These are phyloP conservation scores for Ceratobasidium papillatum DNA, from an alignment of 1,284 basidiomycete species.

Conservation along the genomic window DNA sequence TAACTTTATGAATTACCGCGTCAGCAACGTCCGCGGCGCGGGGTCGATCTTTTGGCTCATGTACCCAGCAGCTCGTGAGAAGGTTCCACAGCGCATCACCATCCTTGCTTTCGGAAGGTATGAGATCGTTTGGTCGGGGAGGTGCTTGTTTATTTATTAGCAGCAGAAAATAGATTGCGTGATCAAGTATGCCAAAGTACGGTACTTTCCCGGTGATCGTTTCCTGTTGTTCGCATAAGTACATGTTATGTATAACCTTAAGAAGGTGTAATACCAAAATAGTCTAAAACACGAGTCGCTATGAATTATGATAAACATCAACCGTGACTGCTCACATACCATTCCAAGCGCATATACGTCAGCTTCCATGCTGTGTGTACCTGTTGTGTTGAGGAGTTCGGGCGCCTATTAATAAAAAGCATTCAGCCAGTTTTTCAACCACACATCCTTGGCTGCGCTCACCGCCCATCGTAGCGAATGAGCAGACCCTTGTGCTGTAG, in stretches of 20 bases:
- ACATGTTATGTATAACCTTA: background rate
- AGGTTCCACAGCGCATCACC: background rate
- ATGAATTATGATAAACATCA: no score
- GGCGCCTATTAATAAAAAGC: background rate
- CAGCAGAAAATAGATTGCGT: background rate
- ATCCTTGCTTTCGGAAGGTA: background rate
- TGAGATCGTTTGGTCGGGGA: background rate
- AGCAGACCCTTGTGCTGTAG: background rate
- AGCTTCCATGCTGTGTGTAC: background rate
- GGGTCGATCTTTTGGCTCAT: background rate
- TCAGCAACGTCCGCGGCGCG: background rate
- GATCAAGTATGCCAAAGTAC: background rate
- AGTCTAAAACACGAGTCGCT: background rate
- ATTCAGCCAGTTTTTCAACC: background rate
- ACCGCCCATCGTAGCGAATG: background rate
- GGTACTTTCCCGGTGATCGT: background rate
- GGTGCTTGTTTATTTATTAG: background rate
- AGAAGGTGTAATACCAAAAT: background rate
- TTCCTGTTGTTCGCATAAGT: background rate
- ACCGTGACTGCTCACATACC: background rate
- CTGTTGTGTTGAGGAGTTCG: background rate
- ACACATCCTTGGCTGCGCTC: background rate
- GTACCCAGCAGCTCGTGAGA: background rate
- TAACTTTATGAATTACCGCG: background rate
- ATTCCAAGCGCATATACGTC: slow-evolving; percentile 14